phyloP scores from a whole-genome alignment of 352 stramenopile species.

The Phytophthora pisi region DNA sequence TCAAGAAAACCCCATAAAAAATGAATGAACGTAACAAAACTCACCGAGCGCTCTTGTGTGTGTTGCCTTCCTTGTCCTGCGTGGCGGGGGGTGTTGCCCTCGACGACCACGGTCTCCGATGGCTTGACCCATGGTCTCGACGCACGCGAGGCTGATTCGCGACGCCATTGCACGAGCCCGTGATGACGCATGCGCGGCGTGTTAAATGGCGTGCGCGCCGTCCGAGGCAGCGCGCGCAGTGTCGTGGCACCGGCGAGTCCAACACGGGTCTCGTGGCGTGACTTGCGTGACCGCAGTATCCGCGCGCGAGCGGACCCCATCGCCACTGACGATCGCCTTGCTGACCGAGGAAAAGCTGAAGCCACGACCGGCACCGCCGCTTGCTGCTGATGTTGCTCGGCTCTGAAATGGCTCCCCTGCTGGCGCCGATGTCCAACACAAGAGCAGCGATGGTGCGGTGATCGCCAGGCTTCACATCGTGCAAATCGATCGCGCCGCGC shows the following conservation, averaged over 20 bases:
- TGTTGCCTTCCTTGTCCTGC: no score
- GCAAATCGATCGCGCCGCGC: conserved; percentile 18
- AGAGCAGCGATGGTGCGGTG: neutral
- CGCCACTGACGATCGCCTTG: no score
- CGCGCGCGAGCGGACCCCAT: no score
- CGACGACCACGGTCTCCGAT: neutral
- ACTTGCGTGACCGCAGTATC: no score
- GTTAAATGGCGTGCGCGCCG: conserved; percentile 23
- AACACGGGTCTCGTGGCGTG: conserved; percentile 1
- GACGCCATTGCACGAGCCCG: conserved; percentile 12
- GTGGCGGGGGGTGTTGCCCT: no score
- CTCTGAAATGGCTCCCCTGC: conserved; percentile 10
- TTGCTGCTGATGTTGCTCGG: no score
- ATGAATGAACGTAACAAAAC: conserved; percentile 28
- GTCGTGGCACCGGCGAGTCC: conserved; percentile 8
- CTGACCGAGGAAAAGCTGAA: neutral
- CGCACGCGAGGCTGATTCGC: conserved; percentile 20
- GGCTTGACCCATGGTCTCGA: conserved; percentile 6
- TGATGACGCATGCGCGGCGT: conserved; percentile 2
- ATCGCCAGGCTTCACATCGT: conserved; percentile 31
- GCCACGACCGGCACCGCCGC: neutral
- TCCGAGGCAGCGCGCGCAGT: neutral
- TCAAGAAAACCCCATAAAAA: conserved; percentile 18
- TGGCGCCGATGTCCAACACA: conserved; percentile 22
- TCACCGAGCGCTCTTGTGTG: no score